Percentiles rank a stretch among this genome's conserved stretches.
phyloP scores from a whole-genome alignment of 2,329 filamentous ascomycete species.

The Aspergillus carbonarius region DNA sequence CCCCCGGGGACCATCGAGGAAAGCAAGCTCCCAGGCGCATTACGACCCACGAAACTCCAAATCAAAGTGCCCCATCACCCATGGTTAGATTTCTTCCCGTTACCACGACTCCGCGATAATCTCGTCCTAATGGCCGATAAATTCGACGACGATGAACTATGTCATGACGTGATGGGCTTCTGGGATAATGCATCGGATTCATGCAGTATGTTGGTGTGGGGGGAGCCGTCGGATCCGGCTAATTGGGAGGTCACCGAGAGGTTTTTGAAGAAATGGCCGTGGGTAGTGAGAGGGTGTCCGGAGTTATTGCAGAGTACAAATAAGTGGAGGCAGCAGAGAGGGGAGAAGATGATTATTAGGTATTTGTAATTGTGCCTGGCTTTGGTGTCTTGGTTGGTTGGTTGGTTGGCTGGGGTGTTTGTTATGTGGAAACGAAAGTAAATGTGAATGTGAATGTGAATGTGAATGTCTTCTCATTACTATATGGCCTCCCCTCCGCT shows the following conservation, averaged over 20 bases:
- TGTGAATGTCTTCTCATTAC: too few species aligned
- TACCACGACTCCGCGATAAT: conserved; percentile 43
- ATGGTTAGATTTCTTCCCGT: conserved; percentile 34
- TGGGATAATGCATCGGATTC: conserved; percentile 22
- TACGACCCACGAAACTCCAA: conserved; percentile 44
- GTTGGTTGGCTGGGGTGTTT: too few species aligned
- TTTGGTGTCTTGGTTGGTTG: too few species aligned
- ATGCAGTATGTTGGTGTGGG: conserved; percentile 50
- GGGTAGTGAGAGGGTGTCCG: conserved; percentile 29
- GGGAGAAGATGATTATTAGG: conserved; percentile 10
- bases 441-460: too few species aligned
- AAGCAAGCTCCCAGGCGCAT: conserved; percentile 23
- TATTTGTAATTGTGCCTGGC: conserved; percentile 3
- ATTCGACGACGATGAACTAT: conserved; percentile 38
- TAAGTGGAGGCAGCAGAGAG: conserved; percentile 23
- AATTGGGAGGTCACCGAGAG: conserved; percentile 51
- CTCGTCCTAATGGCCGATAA: conserved; percentile 31
- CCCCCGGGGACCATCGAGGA: conserved; percentile 8
- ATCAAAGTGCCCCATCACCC: conserved; percentile 42
- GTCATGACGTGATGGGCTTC: conserved; percentile 41
- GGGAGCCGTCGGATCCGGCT: conserved; percentile 44
- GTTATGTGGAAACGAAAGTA: too few species aligned
- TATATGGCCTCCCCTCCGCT: too few species aligned
- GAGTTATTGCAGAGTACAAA: conserved; percentile 30
- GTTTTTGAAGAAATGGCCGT: conserved; percentile 50